A percentile compares a stretch with the other conserved stretches of the same genome.
These are phyloP conservation scores for Sugiyamaella neomexicana DNA, from an alignment of 1,139 yeast species.

Conservation along the genomic window DNA sequence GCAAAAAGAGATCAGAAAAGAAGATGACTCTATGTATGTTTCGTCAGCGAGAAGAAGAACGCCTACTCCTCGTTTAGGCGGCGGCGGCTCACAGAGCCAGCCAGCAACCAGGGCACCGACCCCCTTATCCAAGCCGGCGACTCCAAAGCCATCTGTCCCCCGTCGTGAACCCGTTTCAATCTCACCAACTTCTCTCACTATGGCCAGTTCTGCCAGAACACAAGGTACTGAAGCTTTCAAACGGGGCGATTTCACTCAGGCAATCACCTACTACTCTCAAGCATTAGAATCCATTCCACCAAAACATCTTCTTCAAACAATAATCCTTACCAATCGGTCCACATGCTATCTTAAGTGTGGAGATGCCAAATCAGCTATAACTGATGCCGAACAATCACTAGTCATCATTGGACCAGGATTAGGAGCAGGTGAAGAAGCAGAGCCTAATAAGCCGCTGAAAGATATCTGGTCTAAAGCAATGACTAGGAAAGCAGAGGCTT, in stretches of 20 bases:
- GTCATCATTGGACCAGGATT: slow-evolving; percentile 50
- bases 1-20: slow-evolving; percentile 22
- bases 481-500: slow-evolving; percentile 74
- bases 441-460: slow-evolving; percentile 58
- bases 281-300: slow-evolving; percentile 65
- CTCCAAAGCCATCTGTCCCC: slow-evolving; percentile 26
- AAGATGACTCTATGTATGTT: slow-evolving; percentile 32
- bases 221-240: slow-evolving; percentile 65
- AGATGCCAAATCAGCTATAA: slow-evolving; percentile 62
- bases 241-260: slow-evolving; percentile 77
- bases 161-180: slow-evolving; percentile 34
- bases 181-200: slow-evolving; percentile 45
- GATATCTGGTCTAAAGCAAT: slow-evolving; percentile 74
- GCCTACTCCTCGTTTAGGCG: slow-evolving; percentile 16
- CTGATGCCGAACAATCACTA: slow-evolving; percentile 59
- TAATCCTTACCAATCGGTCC: slow-evolving; percentile 76
- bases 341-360: slow-evolving; percentile 72
- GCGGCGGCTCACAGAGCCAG: neutral
- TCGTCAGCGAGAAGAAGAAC: slow-evolving; percentile 33
- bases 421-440: slow-evolving; percentile 44
- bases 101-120: slow-evolving; percentile 26
- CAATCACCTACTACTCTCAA: slow-evolving; percentile 59
- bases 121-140: slow-evolving; percentile 24
- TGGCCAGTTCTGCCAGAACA: slow-evolving; percentile 56
- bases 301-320: slow-evolving; percentile 63